phyloP scores from a whole-genome alignment of 148 eudicot species.

The Pouteria glomerata region DNA sequence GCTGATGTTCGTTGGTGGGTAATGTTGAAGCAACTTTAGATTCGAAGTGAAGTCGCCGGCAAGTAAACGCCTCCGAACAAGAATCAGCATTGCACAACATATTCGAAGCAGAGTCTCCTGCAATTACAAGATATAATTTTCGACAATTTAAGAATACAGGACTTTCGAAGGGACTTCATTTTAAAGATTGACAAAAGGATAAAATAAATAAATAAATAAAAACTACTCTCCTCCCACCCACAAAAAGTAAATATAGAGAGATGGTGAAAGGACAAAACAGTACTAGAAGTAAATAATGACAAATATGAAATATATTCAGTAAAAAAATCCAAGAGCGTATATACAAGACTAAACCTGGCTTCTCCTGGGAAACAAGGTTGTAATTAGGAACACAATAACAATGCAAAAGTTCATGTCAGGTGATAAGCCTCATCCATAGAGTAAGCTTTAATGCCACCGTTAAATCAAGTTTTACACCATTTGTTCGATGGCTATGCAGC shows the following conservation, averaged over 20 bases:
- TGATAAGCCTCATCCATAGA: not conserved
- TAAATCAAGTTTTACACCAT: no score
- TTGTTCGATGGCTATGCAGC: no score
- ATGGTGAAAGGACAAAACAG: not conserved
- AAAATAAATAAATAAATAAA: no score
- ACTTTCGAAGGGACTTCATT: not conserved
- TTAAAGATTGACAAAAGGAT: not conserved
- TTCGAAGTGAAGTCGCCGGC: slow-evolving; percentile 97
- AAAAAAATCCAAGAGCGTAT: not conserved
- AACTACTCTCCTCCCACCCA: no score
- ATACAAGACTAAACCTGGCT: not conserved
- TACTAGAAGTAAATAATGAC: not conserved
- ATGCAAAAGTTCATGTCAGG: not conserved
- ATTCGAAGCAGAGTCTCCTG: slow-evolving; percentile 90
- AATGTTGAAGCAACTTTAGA: slow-evolving; percentile 83
- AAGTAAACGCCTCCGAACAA: slow-evolving; percentile 81
- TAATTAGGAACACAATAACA: not conserved
- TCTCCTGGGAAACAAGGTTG: not conserved
- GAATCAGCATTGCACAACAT: slow-evolving; percentile 94
- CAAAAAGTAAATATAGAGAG: not conserved
- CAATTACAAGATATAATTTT: slow-evolving; percentile 5
- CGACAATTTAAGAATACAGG: no score
- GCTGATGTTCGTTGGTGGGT: slow-evolving; percentile 87
- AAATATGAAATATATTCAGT: no score
- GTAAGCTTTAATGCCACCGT: not conserved